Base-by-base conservation (phyloP, 108 stramenopile species). In the Nitzschia putrida region DNA sequence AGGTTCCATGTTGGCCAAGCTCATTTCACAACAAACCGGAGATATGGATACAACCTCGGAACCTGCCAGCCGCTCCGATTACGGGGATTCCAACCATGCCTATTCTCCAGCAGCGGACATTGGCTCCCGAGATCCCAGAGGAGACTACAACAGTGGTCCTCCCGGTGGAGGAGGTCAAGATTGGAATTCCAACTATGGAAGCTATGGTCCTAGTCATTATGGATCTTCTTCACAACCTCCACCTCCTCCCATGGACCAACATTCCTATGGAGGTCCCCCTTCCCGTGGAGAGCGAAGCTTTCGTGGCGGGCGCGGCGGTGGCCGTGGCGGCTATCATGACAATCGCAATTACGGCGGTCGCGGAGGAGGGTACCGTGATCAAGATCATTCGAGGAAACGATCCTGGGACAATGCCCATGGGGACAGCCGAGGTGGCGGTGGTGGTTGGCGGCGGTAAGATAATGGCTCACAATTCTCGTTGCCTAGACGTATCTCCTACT, bases 21-120 rank as follows among this genome's bases (percentile, higher is more conserved):
- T 94, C 37, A 90, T 94, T 60, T 84, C 84, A 66, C 86, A 90
- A 38, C 90, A 91, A 79, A 34, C 29, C 4, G 29, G 29, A 34
- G 29, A 34, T 71, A 34, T 34, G 29, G 29, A 34, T 34, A 34
- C 29, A 34, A 34, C 29, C 4, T 34, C 29, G 3, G 29, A 34
- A 34, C 29, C 29, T 34, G 29, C 29, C 29, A 34, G 4, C 4
- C 29, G 29, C 29, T 34, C 29, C 29, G 29, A 34, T 34, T 34
- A 34, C 29, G 29, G 29, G 1, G 29, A 34, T 34, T 34, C 1
- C 29, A 34, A 34, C 29, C 1, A 34, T 34, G 1, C 29, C 29
- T 34, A 34, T 34, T 1, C 29, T 34, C 29, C 29, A 34, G 3
- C 29, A 4, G 29, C 4, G 42, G 44, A 65, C 50, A 41, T 11